Percentiles rank a stretch among this genome's conserved stretches.
phyloP scores from a whole-genome alignment of 164 flowering plant species.

The Annona squamosa region DNA sequence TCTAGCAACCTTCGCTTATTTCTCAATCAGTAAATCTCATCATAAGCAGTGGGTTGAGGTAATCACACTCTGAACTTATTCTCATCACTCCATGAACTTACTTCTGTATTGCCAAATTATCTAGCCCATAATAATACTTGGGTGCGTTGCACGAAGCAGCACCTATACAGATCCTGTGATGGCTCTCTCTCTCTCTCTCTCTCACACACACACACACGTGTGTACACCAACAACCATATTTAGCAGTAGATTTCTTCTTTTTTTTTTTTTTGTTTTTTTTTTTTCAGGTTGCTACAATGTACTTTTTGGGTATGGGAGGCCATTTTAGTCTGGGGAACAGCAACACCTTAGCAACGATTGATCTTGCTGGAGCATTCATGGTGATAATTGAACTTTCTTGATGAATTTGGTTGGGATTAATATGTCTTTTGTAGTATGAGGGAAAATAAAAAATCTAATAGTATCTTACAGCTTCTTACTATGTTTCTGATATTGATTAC shows the following conservation, averaged over 20 bases:
- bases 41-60: slow-evolving; percentile 84
- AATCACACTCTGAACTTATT: neutral
- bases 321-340: slow-evolving; percentile 96
- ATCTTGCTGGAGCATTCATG: slow-evolving; percentile 93
- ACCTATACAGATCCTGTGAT: too few species aligned
- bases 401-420: too few species aligned
- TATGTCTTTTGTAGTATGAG: neutral
- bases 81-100: neutral
- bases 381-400: slow-evolving; percentile 24
- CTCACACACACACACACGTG: neutral
- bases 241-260: too few species aligned
- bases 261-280: neutral
- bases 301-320: slow-evolving; percentile 80
- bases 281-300: slow-evolving; percentile 64
- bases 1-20: slow-evolving; percentile 34
- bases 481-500: slow-evolving; percentile 7
- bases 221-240: neutral
- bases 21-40: slow-evolving; percentile 17
- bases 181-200: too few species aligned
- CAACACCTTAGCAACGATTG: slow-evolving; percentile 87
- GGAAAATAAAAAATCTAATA: neutral
- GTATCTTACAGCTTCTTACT: neutral
- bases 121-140: too few species aligned
- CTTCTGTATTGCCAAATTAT: neutral
- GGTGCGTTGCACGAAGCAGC: too few species aligned